A percentile compares a stretch with the other conserved stretches of the same genome.
These are phyloP conservation scores for Sanghuangporus baumii DNA, from an alignment of 1,284 basidiomycete species.

Conservation along the genomic window DNA sequence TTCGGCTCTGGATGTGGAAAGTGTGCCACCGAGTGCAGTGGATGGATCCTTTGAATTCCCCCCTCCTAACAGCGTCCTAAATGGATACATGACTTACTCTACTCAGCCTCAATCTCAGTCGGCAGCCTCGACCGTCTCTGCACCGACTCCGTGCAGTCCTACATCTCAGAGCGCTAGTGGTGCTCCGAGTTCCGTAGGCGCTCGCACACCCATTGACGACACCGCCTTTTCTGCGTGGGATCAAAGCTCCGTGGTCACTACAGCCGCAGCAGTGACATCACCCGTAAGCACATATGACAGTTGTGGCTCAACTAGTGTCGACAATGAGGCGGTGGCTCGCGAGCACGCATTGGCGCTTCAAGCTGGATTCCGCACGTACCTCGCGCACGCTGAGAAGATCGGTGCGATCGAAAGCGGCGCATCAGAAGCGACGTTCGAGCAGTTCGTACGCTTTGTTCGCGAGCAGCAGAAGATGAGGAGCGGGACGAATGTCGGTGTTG, in stretches of 20 bases:
- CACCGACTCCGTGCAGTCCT: not conserved
- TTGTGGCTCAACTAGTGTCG: not conserved
- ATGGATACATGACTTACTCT: not conserved
- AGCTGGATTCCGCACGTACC: not conserved
- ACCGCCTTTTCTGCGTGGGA: not conserved
- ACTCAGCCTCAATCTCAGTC: not conserved
- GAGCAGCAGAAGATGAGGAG: not conserved
- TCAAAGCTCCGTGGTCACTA: not conserved
- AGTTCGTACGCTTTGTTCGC: not conserved
- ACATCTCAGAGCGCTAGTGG: not conserved
- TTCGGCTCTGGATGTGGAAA: not conserved
- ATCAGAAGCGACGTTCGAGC: not conserved
- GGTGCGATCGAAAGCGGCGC: not conserved
- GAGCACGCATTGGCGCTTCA: not conserved
- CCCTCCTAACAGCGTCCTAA: not conserved
- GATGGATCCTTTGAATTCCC: not conserved
- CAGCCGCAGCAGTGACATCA: not conserved
- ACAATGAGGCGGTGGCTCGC: not conserved
- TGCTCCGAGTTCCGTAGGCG: not conserved
- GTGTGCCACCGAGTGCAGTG: constrained; percentile 1
- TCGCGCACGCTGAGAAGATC: not conserved
- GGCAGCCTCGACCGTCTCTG: not conserved
- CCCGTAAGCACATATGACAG: not conserved
- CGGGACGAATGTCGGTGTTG: not conserved
- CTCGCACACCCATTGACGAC: not conserved